Evolutionary conservation across 495 filamentous ascomycete genomes (phyloP).

Genomic region (Xylaria longipes): DNA sequence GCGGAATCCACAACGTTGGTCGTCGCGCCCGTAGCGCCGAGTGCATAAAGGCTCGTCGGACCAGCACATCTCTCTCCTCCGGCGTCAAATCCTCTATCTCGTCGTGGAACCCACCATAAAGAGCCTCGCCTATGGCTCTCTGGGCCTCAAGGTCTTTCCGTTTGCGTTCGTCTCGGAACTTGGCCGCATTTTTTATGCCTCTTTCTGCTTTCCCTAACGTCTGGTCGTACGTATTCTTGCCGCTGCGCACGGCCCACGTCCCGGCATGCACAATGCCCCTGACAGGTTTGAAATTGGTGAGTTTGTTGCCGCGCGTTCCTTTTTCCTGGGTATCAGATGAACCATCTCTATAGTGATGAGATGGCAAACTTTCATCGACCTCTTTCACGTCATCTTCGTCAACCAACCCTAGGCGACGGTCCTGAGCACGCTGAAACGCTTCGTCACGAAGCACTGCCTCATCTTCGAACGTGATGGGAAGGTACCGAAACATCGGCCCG

Average conservation of each 20-base stretch:
- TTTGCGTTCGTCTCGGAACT: conserved; percentile 49
- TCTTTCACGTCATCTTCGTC: conserved; percentile 58
- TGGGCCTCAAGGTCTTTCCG: conserved; percentile 70
- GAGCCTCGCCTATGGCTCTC: conserved; percentile 71
- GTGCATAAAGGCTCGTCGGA: conserved; percentile 90
- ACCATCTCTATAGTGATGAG: conserved; percentile 18
- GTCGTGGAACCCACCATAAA: conserved; percentile 87
- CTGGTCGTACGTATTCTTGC: conserved; percentile 47
- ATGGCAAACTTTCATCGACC: conserved; percentile 36
- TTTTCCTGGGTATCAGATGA: conserved; percentile 28
- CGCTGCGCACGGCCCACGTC: conserved; percentile 54
- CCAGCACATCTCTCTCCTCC: conserved; percentile 85
- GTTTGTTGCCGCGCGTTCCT: conserved; percentile 31
- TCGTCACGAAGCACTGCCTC: conserved; percentile 89
- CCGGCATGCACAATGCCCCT: conserved; percentile 54
- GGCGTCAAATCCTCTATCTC: conserved; percentile 94
- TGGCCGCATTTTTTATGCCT: conserved; percentile 43
- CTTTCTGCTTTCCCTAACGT: conserved; percentile 51
- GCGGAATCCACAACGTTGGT: conserved; percentile 92
- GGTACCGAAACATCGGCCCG: conserved; percentile 81
- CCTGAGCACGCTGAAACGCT: conserved; percentile 81
- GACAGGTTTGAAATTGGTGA: conserved; percentile 48
- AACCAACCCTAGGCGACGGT: conserved; percentile 60
- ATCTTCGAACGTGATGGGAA: conserved; percentile 95
- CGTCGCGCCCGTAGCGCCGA: conserved; percentile 83